A percentile compares a stretch with the other conserved stretches of the same genome.
phyloP scores from a whole-genome alignment of 108 stramenopile species.

The Epithemia pelagica region DNA sequence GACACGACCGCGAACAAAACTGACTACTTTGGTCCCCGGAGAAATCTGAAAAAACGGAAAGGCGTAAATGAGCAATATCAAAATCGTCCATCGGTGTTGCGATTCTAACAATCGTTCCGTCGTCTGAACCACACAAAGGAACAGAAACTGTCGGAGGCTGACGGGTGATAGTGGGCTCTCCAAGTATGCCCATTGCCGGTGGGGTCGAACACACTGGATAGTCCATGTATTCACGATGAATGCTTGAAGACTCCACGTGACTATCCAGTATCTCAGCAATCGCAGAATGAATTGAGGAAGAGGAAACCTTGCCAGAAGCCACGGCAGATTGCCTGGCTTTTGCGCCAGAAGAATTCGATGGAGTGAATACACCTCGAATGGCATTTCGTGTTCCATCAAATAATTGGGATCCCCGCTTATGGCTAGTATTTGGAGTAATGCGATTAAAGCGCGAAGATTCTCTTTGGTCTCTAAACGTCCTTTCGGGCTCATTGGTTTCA shows the following conservation, averaged over 20 bases:
- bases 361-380: too few relatives aligned
- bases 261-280: conserved; percentile 5
- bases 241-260: background rate
- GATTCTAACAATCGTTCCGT: conserved; percentile 22
- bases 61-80: conserved; percentile 72
- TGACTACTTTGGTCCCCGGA: conserved; percentile 39
- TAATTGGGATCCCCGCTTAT: too few relatives aligned
- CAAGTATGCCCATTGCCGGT: background rate
- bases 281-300: background rate
- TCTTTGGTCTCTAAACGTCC: background rate
- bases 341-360: background rate
- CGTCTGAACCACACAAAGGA: conserved; percentile 2
- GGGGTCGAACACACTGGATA: too few relatives aligned
- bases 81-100: conserved; percentile 50
- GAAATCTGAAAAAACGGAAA: conserved; percentile 72
- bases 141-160: background rate
- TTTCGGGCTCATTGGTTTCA: too few relatives aligned
- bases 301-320: too few relatives aligned
- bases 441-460: background rate
- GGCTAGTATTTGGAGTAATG: background rate
- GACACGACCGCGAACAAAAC: conserved; percentile 54
- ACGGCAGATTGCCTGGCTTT: too few relatives aligned
- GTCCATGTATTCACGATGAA: too few relatives aligned
- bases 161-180: background rate
- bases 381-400: background rate